Evolutionary conservation across 176 grass and related monocot species (phyloP).

Genomic region (Musa troglodytarum): DNA sequence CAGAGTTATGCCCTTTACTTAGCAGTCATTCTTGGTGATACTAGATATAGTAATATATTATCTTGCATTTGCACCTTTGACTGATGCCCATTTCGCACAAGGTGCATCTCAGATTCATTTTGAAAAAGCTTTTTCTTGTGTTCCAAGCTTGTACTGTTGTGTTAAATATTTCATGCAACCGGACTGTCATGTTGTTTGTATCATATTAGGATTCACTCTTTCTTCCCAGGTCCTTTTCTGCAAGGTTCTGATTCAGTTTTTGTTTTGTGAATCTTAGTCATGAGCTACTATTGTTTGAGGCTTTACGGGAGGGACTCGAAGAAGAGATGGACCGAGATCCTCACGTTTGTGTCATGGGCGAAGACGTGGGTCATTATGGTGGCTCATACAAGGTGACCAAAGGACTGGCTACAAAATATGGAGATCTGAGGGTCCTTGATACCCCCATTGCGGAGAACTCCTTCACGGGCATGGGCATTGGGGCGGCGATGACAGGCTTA

Average conservation of each 20-base stretch:
- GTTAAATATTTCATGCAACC: background rate
- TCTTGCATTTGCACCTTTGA: background rate
- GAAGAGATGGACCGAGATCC: slow-evolving; percentile 90
- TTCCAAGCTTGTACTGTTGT: background rate
- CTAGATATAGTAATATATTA: background rate
- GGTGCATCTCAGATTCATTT: no score
- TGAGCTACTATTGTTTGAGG: slow-evolving; percentile 73
- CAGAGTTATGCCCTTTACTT: no score
- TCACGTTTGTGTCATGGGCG: slow-evolving; percentile 70
- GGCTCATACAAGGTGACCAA: slow-evolving; percentile 92
- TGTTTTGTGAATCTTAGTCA: slow-evolving; percentile 28
- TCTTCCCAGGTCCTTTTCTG: background rate
- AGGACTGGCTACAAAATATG: slow-evolving; percentile 64
- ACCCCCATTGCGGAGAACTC: slow-evolving; percentile 92
- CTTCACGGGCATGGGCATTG: slow-evolving; percentile 89
- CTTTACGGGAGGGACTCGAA: slow-evolving; percentile 69
- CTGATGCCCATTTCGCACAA: background rate
- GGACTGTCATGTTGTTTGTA: background rate
- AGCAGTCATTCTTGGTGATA: no score
- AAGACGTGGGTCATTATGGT: slow-evolving; percentile 84
- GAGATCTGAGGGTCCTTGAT: slow-evolving; percentile 84
- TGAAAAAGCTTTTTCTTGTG: background rate
- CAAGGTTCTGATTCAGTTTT: background rate
- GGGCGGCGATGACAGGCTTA: slow-evolving; percentile 74
- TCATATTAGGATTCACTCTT: background rate